These are phyloP conservation scores for Mrakiaceae sp. DNA, from an alignment of 1,284 basidiomycete genomes.

Conservation along the genomic window DNA sequence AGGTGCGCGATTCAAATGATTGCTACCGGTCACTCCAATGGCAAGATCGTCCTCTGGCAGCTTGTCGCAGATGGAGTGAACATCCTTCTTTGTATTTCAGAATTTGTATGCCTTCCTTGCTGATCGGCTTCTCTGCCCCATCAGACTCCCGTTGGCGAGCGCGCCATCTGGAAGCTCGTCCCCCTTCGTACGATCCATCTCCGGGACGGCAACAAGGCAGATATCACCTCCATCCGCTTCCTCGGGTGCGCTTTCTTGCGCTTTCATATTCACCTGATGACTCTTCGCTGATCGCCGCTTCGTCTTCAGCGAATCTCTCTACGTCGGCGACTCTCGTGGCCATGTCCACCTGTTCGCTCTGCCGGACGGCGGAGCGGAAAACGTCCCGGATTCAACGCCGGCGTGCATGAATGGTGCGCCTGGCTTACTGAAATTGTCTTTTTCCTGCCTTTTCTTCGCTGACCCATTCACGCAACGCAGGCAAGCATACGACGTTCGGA, in stretches of 20 bases:
- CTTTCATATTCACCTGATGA: background rate
- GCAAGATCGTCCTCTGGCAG: conserved; percentile 14
- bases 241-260: background rate
- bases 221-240: conserved; percentile 9
- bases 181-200: conserved; percentile 10
- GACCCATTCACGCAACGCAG: background rate
- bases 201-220: background rate
- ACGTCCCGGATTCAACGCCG: conserved; percentile 6
- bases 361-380: conserved; percentile 14
- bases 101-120: background rate
- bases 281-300: background rate
- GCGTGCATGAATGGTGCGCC: background rate
- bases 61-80: conserved; percentile 6
- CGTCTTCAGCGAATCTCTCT: background rate
- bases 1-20: conserved; percentile 10
- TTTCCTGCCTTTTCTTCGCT: background rate
- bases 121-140: no score
- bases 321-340: conserved; percentile 8
- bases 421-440: background rate
- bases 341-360: conserved; percentile 10
- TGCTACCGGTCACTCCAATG: conserved; percentile 13
- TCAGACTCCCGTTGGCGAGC: conserved; percentile 9
- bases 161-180: conserved; percentile 9
- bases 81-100: background rate
- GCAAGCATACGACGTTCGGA: conserved; percentile 9